Evolutionary conservation across 805 yeast genomes (phyloP).

Genomic region (Torulaspora gathmanii): DNA sequence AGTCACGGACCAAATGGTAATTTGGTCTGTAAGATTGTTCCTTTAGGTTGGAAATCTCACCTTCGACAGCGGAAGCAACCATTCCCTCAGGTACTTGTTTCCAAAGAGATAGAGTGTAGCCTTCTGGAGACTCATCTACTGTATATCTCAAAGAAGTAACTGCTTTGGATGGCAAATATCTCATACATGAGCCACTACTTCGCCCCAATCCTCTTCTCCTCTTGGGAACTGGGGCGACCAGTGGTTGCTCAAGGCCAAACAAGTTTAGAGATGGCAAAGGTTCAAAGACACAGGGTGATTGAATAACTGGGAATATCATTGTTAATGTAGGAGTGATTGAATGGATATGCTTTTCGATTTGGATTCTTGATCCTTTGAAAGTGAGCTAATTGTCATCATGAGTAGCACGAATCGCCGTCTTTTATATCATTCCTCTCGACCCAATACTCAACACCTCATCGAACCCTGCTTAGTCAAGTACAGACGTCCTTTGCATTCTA

Average conservation of each 20-base stretch:
- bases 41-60: constrained; percentile 16
- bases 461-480: background rate
- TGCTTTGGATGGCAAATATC: constrained; percentile 4
- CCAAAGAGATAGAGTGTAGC: constrained; percentile 18
- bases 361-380: background rate
- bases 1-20: constrained; percentile 25
- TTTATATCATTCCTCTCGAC: constrained; percentile 2
- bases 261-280: constrained; percentile 19
- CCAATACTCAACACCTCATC: background rate
- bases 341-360: background rate
- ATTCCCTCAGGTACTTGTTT: constrained; percentile 20
- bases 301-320: constrained; percentile 19
- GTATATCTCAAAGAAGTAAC: constrained; percentile 12
- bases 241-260: constrained; percentile 9
- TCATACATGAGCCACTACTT: background rate
- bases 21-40: constrained; percentile 21
- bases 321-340: background rate
- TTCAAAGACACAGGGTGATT: constrained; percentile 29
- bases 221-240: constrained; percentile 13
- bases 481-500: background rate
- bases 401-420: background rate
- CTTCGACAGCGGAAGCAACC: constrained; percentile 19
- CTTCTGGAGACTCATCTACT: constrained; percentile 15
- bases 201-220: constrained; percentile 11
- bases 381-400: background rate